Percentiles rank a stretch among this genome's conserved stretches.
Evolutionary conservation across 257 asterid species (phyloP).

Genomic region (Ophiorrhiza pumila): DNA sequence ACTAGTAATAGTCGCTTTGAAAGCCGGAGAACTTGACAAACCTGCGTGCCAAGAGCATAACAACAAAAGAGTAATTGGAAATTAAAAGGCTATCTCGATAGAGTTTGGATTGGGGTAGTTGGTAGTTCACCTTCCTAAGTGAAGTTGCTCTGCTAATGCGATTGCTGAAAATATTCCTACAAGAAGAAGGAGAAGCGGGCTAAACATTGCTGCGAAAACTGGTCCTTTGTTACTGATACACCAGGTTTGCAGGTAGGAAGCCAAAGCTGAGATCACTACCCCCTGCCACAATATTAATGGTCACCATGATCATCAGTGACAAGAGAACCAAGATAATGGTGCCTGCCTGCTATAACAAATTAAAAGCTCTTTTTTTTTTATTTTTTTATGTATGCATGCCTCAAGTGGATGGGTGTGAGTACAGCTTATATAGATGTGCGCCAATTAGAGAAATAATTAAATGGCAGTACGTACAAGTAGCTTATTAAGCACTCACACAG

Average conservation of each 20-base stretch:
- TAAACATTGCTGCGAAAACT: constrained; percentile 28
- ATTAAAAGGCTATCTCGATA: background rate
- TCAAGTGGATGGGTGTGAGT: no score
- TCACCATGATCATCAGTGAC: background rate
- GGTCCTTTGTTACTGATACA: constrained; percentile 23
- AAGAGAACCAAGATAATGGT: background rate
- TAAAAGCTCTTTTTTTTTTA: no score
- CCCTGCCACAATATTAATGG: background rate
- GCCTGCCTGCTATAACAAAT: no score
- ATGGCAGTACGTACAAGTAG: no score
- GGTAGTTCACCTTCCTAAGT: constrained; percentile 22
- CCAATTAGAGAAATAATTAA: no score
- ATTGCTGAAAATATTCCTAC: constrained; percentile 22
- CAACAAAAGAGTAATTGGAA: background rate
- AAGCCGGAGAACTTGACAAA: no score
- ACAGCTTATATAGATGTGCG: no score
- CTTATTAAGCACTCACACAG: constrained; percentile 16
- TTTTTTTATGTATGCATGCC: no score
- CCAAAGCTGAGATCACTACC: constrained; percentile 11
- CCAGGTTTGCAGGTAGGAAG: constrained; percentile 17
- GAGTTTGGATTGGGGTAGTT: background rate
- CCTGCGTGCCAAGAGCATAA: no score
- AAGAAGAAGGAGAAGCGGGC: constrained; percentile 14
- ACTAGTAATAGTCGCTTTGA: no score
- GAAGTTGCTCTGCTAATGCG: constrained; percentile 24